Conservation (phyloP, 441 rosid genomes). For the Lagerstroemia fauriei region DNA sequence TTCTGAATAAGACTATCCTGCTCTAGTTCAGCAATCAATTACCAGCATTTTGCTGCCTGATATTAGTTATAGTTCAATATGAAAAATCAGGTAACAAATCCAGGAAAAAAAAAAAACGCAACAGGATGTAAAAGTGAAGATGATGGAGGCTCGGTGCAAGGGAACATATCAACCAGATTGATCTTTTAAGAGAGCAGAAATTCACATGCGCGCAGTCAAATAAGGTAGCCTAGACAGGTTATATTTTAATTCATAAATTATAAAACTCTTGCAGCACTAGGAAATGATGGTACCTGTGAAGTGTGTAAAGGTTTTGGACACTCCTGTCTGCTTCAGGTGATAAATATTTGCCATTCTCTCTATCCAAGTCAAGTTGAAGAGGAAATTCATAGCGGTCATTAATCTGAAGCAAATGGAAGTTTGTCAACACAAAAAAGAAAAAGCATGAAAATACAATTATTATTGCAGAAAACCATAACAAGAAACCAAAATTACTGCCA, state of each 20-base stretch:
- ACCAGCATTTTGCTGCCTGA: not conserved
- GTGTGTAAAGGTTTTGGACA: constrained; percentile 84
- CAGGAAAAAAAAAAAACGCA: not conserved
- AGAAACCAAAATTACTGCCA: not conserved
- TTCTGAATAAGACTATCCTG: not conserved
- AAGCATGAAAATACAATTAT: not conserved
- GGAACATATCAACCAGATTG: not conserved
- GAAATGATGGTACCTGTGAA: constrained; percentile 60
- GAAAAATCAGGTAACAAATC: not conserved
- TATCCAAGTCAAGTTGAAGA: constrained; percentile 87
- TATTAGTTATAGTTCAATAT: too few species aligned
- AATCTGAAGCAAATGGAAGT: constrained; percentile 48
- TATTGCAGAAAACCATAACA: not conserved
- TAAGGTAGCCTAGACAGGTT: not conserved
- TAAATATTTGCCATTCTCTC: constrained; percentile 74
- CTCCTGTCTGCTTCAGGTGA: constrained; percentile 89
- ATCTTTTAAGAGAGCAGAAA: not conserved
- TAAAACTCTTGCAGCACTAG: not conserved
- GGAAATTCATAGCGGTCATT: constrained; percentile 94
- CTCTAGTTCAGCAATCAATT: not conserved
- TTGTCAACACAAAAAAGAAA: constrained; percentile 15
- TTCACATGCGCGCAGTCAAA: not conserved
- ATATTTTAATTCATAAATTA: not conserved
- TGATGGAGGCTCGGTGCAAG: not conserved
- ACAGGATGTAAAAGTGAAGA: too few species aligned